phyloP scores from a whole-genome alignment of 2,329 filamentous ascomycete species.

The Lasiodiplodia sp. region DNA sequence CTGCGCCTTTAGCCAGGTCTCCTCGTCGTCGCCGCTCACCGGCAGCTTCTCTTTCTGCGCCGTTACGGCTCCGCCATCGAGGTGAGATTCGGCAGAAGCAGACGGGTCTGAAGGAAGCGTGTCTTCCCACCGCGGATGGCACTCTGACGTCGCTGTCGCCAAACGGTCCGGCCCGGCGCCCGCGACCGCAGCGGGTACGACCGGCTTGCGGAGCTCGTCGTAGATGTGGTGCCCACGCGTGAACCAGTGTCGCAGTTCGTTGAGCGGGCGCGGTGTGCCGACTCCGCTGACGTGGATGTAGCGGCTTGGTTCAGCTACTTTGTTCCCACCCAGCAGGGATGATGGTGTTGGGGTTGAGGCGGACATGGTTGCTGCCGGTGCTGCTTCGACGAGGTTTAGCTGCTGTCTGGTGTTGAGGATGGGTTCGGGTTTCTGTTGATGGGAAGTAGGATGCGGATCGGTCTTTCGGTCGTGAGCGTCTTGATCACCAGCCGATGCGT shows the following conservation, averaged over 20 bases:
- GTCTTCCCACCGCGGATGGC: constrained; percentile 1
- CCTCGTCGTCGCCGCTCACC: not conserved
- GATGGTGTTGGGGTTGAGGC: no score
- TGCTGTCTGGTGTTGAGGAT: no score
- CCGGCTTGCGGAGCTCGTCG: constrained; percentile 1
- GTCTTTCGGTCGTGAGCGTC: not conserved
- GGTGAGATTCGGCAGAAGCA: no score
- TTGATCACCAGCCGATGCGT: not conserved
- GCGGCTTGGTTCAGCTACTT: not conserved
- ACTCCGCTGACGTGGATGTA: constrained; percentile 12
- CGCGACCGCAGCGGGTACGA: not conserved
- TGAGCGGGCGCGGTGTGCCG: not conserved
- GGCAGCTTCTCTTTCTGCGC: no score
- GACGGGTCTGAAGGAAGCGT: not conserved
- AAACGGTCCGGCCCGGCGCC: constrained; percentile 4
- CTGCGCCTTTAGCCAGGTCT: not conserved
- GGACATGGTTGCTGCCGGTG: not conserved
- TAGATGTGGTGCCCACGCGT: constrained; percentile 12
- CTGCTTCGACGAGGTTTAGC: no score
- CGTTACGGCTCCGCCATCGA: no score
- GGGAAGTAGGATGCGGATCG: not conserved
- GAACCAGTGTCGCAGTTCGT: not conserved
- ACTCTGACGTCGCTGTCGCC: not conserved
- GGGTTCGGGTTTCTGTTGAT: no score
- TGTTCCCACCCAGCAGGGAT: not conserved